Base-by-base conservation (phyloP, 345 rosid genomes). In the Chamaenerion angustifolium region DNA sequence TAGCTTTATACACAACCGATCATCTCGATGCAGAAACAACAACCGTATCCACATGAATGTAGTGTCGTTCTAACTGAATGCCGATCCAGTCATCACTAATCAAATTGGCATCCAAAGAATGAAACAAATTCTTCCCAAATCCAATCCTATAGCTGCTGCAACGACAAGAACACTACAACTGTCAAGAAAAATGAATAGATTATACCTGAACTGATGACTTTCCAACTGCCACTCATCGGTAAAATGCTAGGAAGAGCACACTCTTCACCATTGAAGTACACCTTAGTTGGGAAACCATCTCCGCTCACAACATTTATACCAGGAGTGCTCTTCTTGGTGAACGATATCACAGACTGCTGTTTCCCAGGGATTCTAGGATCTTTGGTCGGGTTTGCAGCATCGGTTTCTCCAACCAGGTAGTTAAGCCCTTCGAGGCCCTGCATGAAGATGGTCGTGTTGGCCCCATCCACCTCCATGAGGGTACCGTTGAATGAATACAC, bases 231-330 rank as follows among this genome's bases (percentile, higher is more conserved):
- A 50, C 65, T 58, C 44, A 73, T 58, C 23, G 98, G 98, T 48
- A 53, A 56, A 18, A 69, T 14, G 6, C 73, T 51, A 41, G 98
- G 96, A 47, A 92, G 84, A 0, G 95, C 63, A 48, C 98, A 92
- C 49, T 87, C 95, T 49, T 92, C 95, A 11, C 98, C 98, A 12
- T 92, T 92, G 69, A 92, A 92, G 71, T 73, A 87, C 40, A 92
- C 95, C 67, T 87, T 92, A 0, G 85, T 71, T 4, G 98, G 96
- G 64, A 81, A 92, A 12, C 96, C 96, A 42, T 92, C 98, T 1
- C 95, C 78, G 11, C 62, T 74, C 23, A 79, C 70, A 54, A 87
- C 76, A 2, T 78, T 75, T 40, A 92, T 65, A 49, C 88, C 89
- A 0, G 95, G 87, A 3, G 78, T 80, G 11, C 25, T 55, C 58